Percentiles rank a stretch among this genome's conserved stretches.
Conservation (phyloP, 2,329 filamentous ascomycete species). For the Aspergillus luchuensis region DNA sequence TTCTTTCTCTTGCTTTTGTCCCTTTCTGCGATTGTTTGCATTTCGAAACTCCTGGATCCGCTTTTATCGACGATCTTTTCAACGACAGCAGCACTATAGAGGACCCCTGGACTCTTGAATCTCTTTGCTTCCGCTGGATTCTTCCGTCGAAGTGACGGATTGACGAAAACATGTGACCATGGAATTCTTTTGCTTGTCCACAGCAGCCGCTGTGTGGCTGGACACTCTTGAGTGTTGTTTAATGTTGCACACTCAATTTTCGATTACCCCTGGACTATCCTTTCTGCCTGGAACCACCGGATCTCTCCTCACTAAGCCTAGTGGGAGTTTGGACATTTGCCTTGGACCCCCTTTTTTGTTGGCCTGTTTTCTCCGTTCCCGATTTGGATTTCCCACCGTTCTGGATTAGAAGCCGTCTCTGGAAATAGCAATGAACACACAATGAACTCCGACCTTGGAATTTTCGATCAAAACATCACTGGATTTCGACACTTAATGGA, state of each 20-base stretch:
- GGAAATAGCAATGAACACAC: conserved; percentile 9
- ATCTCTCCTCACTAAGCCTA: conserved; percentile 31
- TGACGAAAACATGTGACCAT: conserved; percentile 28
- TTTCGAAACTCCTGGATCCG: conserved; percentile 14
- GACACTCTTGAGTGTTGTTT: conserved; percentile 43
- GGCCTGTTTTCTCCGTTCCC: conserved; percentile 5
- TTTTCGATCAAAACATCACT: background rate
- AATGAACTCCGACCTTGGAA: conserved; percentile 1
- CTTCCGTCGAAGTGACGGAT: conserved; percentile 23
- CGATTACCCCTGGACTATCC: conserved; percentile 22
- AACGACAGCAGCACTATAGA: background rate
- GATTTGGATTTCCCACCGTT: background rate
- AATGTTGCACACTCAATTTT: conserved; percentile 39
- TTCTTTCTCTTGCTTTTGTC: conserved; percentile 6
- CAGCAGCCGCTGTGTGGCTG: conserved; percentile 38
- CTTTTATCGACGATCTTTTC: conserved; percentile 4
- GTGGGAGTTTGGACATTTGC: conserved; percentile 26
- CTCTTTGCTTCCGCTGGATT: conserved; percentile 17
- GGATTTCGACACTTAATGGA: background rate
- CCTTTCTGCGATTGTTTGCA: conserved; percentile 14
- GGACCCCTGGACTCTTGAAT: conserved; percentile 14
- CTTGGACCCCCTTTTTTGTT: conserved; percentile 12
- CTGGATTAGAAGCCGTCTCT: conserved; percentile 5
- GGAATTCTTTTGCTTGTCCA: conserved; percentile 23
- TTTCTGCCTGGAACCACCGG: conserved; percentile 17